Evolutionary conservation across 495 filamentous ascomycete species (phyloP).

Genomic region (Hyaloscypha hepaticicola): DNA sequence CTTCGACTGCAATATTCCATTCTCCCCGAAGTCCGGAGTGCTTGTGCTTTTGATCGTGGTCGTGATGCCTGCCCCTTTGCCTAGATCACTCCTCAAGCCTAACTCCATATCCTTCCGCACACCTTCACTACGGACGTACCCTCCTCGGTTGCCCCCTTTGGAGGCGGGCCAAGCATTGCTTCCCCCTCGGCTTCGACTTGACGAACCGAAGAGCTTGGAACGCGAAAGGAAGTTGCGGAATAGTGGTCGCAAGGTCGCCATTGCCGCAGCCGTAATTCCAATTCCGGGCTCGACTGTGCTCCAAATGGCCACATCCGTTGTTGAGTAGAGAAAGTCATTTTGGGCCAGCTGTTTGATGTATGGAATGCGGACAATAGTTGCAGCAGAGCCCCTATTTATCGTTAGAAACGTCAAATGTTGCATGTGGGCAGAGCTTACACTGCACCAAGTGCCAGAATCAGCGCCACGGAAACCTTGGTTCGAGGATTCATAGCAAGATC

Average conservation of each 20-base stretch:
- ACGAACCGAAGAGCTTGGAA: constrained; percentile 18
- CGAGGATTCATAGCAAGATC: constrained; percentile 34
- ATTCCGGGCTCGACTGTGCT: constrained; percentile 41
- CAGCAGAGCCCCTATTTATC: constrained; percentile 31
- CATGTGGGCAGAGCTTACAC: constrained; percentile 13
- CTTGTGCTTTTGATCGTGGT: constrained; percentile 7
- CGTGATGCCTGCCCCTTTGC: neutral
- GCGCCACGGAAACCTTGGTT: constrained; percentile 36
- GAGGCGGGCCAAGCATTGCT: neutral
- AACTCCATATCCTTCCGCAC: neutral
- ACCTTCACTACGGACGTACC: constrained; percentile 4
- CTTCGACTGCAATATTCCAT: neutral
- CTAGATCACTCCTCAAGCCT: constrained; percentile 3
- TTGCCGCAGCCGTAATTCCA: constrained; percentile 39
- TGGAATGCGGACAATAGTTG: constrained; percentile 43
- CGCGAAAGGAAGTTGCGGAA: constrained; percentile 31
- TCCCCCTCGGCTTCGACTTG: neutral
- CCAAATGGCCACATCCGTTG: constrained; percentile 40
- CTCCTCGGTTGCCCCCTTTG: neutral
- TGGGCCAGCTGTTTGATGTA: constrained; percentile 35
- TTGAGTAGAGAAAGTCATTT: constrained; percentile 39
- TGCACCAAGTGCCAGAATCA: constrained; percentile 37
- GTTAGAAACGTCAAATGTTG: neutral
- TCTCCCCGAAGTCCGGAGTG: neutral
- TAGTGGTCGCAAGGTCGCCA: constrained; percentile 43